phyloP scores from a whole-genome alignment of 2,329 filamentous ascomycete species.

The Aspergillus versicolor region DNA sequence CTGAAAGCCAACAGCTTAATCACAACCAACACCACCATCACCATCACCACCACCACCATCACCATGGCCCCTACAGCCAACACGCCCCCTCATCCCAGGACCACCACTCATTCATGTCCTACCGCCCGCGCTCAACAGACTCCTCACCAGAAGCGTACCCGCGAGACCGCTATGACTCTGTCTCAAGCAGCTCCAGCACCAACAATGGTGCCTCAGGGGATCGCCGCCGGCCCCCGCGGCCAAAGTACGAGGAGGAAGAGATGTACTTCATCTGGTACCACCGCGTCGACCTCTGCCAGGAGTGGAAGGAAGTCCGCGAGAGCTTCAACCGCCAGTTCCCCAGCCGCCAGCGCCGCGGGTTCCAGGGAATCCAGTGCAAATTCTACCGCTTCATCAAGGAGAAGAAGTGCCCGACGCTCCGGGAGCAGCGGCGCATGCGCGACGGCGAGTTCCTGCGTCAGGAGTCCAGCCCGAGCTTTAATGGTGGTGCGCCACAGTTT shows the following conservation, averaged over 20 bases:
- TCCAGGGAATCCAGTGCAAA: constrained; percentile 51
- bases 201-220: constrained; percentile 22
- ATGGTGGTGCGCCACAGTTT: constrained; percentile 34
- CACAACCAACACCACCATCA: constrained; percentile 1
- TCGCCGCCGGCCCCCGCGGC: constrained; percentile 43
- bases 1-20: constrained; percentile 1
- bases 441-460: constrained; percentile 41
- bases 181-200: constrained; percentile 41
- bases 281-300: constrained; percentile 46
- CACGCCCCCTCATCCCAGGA: constrained; percentile 5
- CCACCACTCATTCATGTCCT: constrained; percentile 28
- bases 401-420: constrained; percentile 45
- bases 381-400: constrained; percentile 51
- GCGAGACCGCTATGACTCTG: constrained; percentile 42
- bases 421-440: constrained; percentile 42
- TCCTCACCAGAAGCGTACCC: constrained; percentile 39
- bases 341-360: constrained; percentile 38
- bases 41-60: background rate
- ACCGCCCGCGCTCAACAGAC: constrained; percentile 28
- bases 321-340: constrained; percentile 47
- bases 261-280: constrained; percentile 53
- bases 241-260: constrained; percentile 49
- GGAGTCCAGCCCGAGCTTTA: constrained; percentile 22
- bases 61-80: constrained; percentile 3
- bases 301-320: constrained; percentile 47